Evolutionary conservation across 164 flowering plant genomes (phyloP).

Genomic region (Stephania japonica): DNA sequence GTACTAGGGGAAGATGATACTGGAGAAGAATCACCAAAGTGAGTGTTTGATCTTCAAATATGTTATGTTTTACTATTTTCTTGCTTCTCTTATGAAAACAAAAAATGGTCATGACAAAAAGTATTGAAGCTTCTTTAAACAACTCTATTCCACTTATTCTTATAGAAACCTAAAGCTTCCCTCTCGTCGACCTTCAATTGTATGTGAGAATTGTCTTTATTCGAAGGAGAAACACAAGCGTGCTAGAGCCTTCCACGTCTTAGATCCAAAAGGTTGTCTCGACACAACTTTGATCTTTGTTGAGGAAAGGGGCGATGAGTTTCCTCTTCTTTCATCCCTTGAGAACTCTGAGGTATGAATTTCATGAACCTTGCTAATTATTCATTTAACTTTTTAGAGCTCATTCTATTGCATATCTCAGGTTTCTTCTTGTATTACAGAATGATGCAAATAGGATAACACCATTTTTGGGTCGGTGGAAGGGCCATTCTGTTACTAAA

Average conservation of each 20-base stretch:
- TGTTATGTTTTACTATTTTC: too few relatives aligned
- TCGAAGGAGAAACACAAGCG: conserved; percentile 61
- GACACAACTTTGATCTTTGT: conserved; percentile 84
- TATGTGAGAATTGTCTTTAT: conserved; percentile 87
- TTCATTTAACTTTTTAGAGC: background rate
- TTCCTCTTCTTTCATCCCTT: conserved; percentile 34
- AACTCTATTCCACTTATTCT: background rate
- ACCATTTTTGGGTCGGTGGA: conserved; percentile 81
- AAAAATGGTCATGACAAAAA: background rate
- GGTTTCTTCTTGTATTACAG: conserved; percentile 25
- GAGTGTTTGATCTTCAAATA: conserved; percentile 16
- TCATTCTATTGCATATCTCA: background rate
- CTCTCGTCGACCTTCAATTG: conserved; percentile 74
- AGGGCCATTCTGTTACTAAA: conserved; percentile 77
- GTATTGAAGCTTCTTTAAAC: background rate
- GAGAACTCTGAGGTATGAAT: conserved; percentile 33
- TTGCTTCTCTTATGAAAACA: background rate
- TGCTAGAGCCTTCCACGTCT: conserved; percentile 81
- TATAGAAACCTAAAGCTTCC: conserved; percentile 89
- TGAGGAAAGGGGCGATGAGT: conserved; percentile 63
- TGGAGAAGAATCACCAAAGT: conserved; percentile 96
- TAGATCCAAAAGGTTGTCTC: conserved; percentile 77
- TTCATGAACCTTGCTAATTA: conserved; percentile 4
- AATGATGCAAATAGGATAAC: conserved; percentile 38
- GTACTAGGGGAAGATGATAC: conserved; percentile 95